Base-by-base conservation (phyloP, 1,284 basidiomycete species). In the Ceratobasidium sp. region DNA sequence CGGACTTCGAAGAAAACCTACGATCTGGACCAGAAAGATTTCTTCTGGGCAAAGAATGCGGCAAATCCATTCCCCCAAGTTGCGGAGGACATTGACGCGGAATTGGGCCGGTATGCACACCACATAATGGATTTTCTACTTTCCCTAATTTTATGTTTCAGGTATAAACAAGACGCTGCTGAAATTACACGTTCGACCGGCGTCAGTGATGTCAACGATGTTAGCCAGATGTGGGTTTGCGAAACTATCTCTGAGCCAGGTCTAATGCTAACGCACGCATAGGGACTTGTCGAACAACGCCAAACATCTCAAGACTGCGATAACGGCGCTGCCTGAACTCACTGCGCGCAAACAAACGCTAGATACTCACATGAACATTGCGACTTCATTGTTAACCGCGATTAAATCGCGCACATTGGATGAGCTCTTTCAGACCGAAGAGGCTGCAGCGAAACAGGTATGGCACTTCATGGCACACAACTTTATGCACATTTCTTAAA, bases 291-390 rank as follows among this genome's bases (percentile, higher is more conserved):
- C 94, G 0, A 91, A 94, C 26, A 98, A 98, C 80, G 96, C 97
- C 5, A 87, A 94, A 8, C 93, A 99, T 80, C 85, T 99, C 69
- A 99, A 98, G 83, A 96, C 94, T 0, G 97, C 97, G 2, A 98
- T 99, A 79, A 99, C 97, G 0, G 95, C 96, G 72, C 85, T 99
- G n/a, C 97, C 97, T 1, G 97, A 99, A 80, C 84, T 99, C 53
- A 98, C 97, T 2, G 96, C 97, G 21, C 88, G 97, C 53, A 99
- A 99, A 78, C 91, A 94, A 57, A 97, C 94, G 1, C 87, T 99
- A 41, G 97, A 99, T 80, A 96, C 97, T 0, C 97, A 99, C 76
- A 99, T 99, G 96, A 98, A 99, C 82, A 98, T 99, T 71, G 97
- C 97, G 39, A 98, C 97, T 1, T 92, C 97, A 6, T 83, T 99